Evolutionary conservation across 495 filamentous ascomycete genomes (phyloP).

Genomic region (Neurospora sp.): DNA sequence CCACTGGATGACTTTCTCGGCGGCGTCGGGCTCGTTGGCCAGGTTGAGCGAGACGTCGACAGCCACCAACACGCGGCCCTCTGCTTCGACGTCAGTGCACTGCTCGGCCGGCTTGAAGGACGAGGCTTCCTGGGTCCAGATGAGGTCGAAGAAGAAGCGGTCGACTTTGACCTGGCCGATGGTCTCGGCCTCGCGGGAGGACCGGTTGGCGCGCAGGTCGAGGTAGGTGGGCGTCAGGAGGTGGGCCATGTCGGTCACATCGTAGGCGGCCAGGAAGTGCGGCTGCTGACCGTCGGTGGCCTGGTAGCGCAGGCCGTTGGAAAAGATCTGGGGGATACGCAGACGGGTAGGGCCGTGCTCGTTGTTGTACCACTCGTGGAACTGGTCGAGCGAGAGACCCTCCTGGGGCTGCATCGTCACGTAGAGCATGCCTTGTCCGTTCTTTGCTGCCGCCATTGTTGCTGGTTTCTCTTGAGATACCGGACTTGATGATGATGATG

Average conservation of each 20-base stretch:
- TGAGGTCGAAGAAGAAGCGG: conserved; percentile 56
- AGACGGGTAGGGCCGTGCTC: conserved; percentile 74
- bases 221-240: conserved; percentile 59
- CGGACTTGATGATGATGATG: background rate
- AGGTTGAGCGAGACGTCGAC: conserved; percentile 47
- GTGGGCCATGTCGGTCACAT: conserved; percentile 62
- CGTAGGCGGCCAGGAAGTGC: conserved; percentile 69
- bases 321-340: conserved; percentile 55
- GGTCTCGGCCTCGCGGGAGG: conserved; percentile 60
- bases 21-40: conserved; percentile 36
- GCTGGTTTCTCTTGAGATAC: background rate
- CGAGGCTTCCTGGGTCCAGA: conserved; percentile 40
- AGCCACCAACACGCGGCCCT: conserved; percentile 51
- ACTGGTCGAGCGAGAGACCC: conserved; percentile 53
- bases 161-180: conserved; percentile 67
- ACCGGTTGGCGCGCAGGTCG: conserved; percentile 56
- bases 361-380: conserved; percentile 88
- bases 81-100: conserved; percentile 45
- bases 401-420: conserved; percentile 68
- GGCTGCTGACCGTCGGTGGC: conserved; percentile 51
- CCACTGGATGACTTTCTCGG: conserved; percentile 53
- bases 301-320: conserved; percentile 68
- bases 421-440: conserved; percentile 54
- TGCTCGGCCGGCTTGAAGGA: conserved; percentile 50
- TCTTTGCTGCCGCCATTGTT: conserved; percentile 14